Conservation (phyloP, 352 stramenopile species). For the Aphanomyces invadans region DNA sequence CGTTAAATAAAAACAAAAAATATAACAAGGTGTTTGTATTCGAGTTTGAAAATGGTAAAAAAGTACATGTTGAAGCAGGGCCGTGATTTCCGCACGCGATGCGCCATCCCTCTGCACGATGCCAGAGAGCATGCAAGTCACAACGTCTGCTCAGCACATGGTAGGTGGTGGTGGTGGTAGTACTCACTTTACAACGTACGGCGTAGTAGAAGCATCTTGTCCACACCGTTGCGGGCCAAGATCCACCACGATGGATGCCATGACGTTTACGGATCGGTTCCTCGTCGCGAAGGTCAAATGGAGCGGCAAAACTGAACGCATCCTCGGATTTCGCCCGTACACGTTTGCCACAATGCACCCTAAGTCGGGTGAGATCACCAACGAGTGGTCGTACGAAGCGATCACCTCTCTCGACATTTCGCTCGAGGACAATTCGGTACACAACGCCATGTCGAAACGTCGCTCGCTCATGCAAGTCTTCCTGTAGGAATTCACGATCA, state of each 20-base stretch:
- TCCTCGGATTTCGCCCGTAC: slow-evolving; percentile 5
- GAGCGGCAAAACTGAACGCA: slow-evolving; percentile 17
- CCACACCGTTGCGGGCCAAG: too few species aligned
- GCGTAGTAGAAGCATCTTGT: too few species aligned
- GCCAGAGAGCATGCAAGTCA: neutral
- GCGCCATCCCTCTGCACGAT: neutral
- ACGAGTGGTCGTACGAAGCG: slow-evolving; percentile 21
- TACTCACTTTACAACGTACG: neutral
- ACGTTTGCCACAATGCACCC: slow-evolving; percentile 15
- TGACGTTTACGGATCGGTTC: slow-evolving; percentile 8
- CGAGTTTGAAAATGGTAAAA: neutral
- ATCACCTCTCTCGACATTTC: slow-evolving; percentile 14
- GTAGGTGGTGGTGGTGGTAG: neutral
- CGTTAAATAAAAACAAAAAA: too few species aligned
- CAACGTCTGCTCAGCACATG: neutral
- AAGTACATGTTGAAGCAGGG: neutral
- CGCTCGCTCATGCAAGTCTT: neutral
- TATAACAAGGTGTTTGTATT: neutral
- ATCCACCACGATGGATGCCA: neutral
- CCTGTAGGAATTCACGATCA: slow-evolving; percentile 20
- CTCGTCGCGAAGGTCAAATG: slow-evolving; percentile 18
- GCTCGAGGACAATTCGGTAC: slow-evolving; percentile 18
- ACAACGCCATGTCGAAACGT: neutral
- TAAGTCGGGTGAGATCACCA: slow-evolving; percentile 12
- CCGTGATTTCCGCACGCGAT: too few species aligned